Conservation (phyloP, 345 rosid species). For the Euphorbia tirucalli region DNA sequence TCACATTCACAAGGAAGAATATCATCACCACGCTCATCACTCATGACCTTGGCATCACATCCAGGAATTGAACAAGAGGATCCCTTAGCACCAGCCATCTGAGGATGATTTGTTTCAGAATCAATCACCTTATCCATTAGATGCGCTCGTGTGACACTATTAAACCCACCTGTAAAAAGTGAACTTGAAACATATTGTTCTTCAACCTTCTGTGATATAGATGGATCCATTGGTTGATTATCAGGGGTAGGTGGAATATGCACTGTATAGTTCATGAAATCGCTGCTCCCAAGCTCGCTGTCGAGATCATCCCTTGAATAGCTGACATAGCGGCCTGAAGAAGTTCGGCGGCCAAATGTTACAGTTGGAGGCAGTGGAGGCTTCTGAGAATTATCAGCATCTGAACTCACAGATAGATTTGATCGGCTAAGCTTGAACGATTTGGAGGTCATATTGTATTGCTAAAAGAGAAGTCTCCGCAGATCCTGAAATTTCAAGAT, state of each 20-base stretch:
- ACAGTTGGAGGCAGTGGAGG: constrained; percentile 64
- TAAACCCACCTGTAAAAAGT: constrained; percentile 91
- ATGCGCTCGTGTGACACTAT: constrained; percentile 82
- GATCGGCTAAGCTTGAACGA: constrained; percentile 61
- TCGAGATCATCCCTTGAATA: constrained; percentile 95
- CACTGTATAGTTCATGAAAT: constrained; percentile 80
- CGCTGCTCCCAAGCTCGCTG: constrained; percentile 72
- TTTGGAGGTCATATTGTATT: constrained; percentile 57
- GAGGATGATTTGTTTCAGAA: constrained; percentile 89
- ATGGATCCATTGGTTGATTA: constrained; percentile 91
- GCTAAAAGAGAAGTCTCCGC: constrained; percentile 18
- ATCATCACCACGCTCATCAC: constrained; percentile 79
- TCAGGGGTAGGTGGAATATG: constrained; percentile 96
- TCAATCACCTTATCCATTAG: constrained; percentile 96
- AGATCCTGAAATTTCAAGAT: constrained; percentile 41
- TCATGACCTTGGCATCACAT: constrained; percentile 95
- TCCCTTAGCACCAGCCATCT: constrained; percentile 96
- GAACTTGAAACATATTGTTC: constrained; percentile 96
- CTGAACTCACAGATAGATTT: constrained; percentile 57
- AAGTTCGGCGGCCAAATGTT: constrained; percentile 72
- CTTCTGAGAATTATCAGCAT: constrained; percentile 52
- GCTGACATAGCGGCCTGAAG: constrained; percentile 82
- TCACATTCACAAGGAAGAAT: constrained; percentile 97
- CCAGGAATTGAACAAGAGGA: constrained; percentile 88
- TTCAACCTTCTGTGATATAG: constrained; percentile 89